Evolutionary conservation across 768 basidiomycete species (phyloP).

Genomic region (Lactifluus echinatus): DNA sequence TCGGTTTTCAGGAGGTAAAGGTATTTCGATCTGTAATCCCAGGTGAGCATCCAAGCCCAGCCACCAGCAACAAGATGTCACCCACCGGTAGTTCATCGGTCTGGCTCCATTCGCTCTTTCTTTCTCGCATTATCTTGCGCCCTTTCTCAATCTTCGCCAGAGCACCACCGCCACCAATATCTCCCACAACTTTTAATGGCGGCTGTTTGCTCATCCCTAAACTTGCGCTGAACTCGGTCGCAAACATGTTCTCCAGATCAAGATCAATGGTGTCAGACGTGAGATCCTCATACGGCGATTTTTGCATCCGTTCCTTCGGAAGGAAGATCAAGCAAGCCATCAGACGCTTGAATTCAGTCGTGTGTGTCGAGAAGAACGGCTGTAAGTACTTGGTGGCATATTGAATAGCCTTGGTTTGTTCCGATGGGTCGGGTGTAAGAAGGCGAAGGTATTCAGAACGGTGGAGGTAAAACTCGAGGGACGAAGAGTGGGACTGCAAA

Average conservation of each 20-base stretch:
- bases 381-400: constrained; percentile 67
- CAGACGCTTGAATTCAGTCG: constrained; percentile 58
- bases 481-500: constrained; percentile 59
- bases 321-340: constrained; percentile 63
- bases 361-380: constrained; percentile 54
- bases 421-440: constrained; percentile 49
- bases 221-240: constrained; percentile 81
- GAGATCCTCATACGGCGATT: constrained; percentile 69
- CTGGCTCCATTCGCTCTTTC: constrained; percentile 88
- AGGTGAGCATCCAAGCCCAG: constrained; percentile 1
- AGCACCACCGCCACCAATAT: constrained; percentile 89
- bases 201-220: constrained; percentile 85
- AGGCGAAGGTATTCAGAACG: constrained; percentile 84
- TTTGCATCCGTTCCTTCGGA: constrained; percentile 54
- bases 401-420: constrained; percentile 50
- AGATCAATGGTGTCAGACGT: constrained; percentile 63
- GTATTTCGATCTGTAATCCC: constrained; percentile 77
- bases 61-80: constrained; percentile 12
- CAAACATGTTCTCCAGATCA: constrained; percentile 76
- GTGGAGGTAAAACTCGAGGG: constrained; percentile 85
- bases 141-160: constrained; percentile 91
- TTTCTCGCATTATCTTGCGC: constrained; percentile 84
- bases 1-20: constrained; percentile 72
- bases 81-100: constrained; percentile 82
- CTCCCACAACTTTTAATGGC: constrained; percentile 81